Percentiles rank a stretch among this genome's conserved stretches.
These are phyloP conservation scores for Lichtheimia corymbifera DNA, from an alignment of 371 early-diverging fungal genomes.

Conservation along the genomic window DNA sequence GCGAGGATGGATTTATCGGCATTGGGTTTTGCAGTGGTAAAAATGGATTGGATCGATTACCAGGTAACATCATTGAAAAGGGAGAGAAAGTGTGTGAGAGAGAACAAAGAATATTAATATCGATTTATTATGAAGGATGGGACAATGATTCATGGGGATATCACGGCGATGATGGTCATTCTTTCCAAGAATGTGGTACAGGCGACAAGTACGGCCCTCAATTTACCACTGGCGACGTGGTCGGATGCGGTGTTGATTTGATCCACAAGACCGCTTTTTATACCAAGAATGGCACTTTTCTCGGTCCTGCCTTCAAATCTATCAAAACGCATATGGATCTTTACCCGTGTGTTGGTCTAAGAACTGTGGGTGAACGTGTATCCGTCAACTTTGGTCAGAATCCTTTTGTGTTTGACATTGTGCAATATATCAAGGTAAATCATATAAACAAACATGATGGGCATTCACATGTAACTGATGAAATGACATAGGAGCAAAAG, in stretches of 20 bases:
- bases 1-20: conserved; percentile 91
- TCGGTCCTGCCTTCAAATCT: conserved; percentile 60
- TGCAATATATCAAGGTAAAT: conserved; percentile 67
- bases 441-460: neutral
- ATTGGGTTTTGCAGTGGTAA: conserved; percentile 77
- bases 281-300: conserved; percentile 88
- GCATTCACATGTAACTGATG: no score
- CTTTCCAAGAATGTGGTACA: conserved; percentile 77
- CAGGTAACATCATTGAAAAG: conserved; percentile 53
- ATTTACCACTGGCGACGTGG: conserved; percentile 88
- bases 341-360: conserved; percentile 88
- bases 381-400: conserved; percentile 90
- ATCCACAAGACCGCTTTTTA: conserved; percentile 74
- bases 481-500: neutral
- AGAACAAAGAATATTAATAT: neutral
- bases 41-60: conserved; percentile 68
- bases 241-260: conserved; percentile 95
- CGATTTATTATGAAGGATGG: conserved; percentile 61
- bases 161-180: conserved; percentile 93
- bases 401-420: conserved; percentile 87
- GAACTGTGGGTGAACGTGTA: conserved; percentile 86
- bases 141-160: conserved; percentile 84
- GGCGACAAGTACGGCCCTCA: conserved; percentile 89
- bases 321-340: conserved; percentile 42
- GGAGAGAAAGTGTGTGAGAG: neutral